These are phyloP conservation scores for Cercophora samala DNA, from an alignment of 495 filamentous ascomycete genomes.

Conservation along the genomic window DNA sequence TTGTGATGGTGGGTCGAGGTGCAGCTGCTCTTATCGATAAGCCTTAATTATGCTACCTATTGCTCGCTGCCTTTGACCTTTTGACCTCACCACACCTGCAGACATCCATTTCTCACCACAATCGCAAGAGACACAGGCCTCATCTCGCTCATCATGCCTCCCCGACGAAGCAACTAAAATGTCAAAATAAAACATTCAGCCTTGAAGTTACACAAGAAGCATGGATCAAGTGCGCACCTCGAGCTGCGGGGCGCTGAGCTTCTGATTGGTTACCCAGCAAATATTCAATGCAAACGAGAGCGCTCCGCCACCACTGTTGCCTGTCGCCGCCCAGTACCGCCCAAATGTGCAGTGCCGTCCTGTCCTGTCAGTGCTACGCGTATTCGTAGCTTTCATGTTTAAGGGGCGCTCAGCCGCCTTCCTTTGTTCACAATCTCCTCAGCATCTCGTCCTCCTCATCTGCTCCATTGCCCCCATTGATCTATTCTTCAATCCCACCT, in stretches of 20 bases:
- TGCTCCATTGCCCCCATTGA: too few species aligned
- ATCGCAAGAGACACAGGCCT: background rate
- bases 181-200: background rate
- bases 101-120: too few species aligned
- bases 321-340: constrained; percentile 1
- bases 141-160: too few species aligned
- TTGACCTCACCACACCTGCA: too few species aligned
- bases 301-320: constrained; percentile 23
- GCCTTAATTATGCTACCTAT: too few species aligned
- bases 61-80: too few species aligned
- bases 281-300: background rate
- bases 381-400: too few species aligned
- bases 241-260: background rate
- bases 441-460: background rate
- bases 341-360: background rate
- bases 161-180: too few species aligned
- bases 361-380: background rate
- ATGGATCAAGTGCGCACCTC: background rate
- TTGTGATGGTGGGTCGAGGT: background rate
- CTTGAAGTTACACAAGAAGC: background rate
- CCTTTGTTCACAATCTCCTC: background rate
- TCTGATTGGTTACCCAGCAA: constrained; percentile 7
- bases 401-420: background rate
- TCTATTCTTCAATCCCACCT: too few species aligned
- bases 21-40: background rate